Conservation (phyloP, 139 green algal genomes). For the Mesotaenium endlicherianum region DNA sequence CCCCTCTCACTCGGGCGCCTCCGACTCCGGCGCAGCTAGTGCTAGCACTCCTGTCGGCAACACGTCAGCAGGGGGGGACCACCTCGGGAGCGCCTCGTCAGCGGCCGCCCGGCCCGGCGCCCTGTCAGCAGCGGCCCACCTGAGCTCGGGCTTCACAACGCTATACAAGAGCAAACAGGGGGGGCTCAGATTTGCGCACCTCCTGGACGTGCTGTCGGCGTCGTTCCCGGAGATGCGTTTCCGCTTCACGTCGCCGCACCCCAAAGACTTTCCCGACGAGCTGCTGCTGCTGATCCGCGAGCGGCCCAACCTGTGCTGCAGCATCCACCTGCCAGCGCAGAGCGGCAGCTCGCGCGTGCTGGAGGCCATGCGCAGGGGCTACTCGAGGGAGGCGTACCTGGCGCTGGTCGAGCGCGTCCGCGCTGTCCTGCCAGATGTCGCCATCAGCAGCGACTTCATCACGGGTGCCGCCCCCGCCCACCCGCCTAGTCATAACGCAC, state of each 20-base stretch:
- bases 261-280: slow-evolving; percentile 71
- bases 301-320: slow-evolving; percentile 77
- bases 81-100: not conserved
- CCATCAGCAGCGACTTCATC: slow-evolving; percentile 86
- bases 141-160: slow-evolving; percentile 65
- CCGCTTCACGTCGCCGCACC: slow-evolving; percentile 88
- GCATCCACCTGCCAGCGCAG: slow-evolving; percentile 90
- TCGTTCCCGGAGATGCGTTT: slow-evolving; percentile 82
- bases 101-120: not conserved
- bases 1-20: not conserved
- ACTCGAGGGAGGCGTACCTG: slow-evolving; percentile 82
- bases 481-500: too few relatives aligned
- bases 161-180: slow-evolving; percentile 75
- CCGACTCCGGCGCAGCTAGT: too few relatives aligned
- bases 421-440: slow-evolving; percentile 62
- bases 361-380: slow-evolving; percentile 76
- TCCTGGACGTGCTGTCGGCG: slow-evolving; percentile 70
- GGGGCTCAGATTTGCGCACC: slow-evolving; percentile 72
- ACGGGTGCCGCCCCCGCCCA: slow-evolving; percentile 43
- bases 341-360: slow-evolving; percentile 72
- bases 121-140: not conserved
- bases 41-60: too few relatives aligned
- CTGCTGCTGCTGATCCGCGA: slow-evolving; percentile 61
- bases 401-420: slow-evolving; percentile 67
- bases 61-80: not conserved